Evolutionary conservation across 164 flowering plant genomes (phyloP).

Genomic region (Umbilicus rupestris): DNA sequence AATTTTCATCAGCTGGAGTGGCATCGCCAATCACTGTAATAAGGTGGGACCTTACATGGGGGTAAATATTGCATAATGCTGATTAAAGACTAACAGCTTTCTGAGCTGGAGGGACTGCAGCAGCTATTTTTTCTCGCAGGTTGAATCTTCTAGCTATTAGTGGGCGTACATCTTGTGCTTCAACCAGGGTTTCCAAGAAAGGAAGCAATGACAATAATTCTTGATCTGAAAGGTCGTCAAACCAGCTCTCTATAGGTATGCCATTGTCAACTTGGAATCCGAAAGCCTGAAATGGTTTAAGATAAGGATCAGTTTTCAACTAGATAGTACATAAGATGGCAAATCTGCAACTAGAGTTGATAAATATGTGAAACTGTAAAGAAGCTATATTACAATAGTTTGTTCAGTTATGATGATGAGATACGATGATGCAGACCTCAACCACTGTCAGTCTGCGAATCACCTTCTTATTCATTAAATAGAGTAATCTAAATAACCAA

Average conservation of each 20-base stretch:
- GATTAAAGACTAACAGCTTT: slow-evolving; percentile 12
- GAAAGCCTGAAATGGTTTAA: slow-evolving; percentile 55
- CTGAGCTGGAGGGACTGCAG: slow-evolving; percentile 52
- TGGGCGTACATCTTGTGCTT: slow-evolving; percentile 89
- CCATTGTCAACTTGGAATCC: slow-evolving; percentile 99
- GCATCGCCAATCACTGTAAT: too few relatives aligned
- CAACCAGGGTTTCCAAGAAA: slow-evolving; percentile 81
- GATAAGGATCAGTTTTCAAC: slow-evolving; percentile 6
- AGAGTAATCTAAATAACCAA: too few relatives aligned
- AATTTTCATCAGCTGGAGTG: background rate
- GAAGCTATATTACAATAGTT: background rate
- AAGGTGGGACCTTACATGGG: too few relatives aligned
- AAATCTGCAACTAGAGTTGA: background rate
- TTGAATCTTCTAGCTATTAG: slow-evolving; percentile 70
- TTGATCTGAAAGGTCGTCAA: slow-evolving; percentile 74
- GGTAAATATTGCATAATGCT: background rate
- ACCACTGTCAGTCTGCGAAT: too few relatives aligned
- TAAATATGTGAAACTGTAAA: background rate
- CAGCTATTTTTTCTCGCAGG: slow-evolving; percentile 62
- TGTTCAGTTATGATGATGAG: too few relatives aligned
- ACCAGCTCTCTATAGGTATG: slow-evolving; percentile 98
- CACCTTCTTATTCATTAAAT: too few relatives aligned
- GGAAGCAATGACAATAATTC: slow-evolving; percentile 65
- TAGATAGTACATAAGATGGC: background rate
- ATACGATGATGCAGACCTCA: too few relatives aligned